Evolutionary conservation across 176 grass and related monocot genomes (phyloP).

Genomic region (Cymbopogon citratus): DNA sequence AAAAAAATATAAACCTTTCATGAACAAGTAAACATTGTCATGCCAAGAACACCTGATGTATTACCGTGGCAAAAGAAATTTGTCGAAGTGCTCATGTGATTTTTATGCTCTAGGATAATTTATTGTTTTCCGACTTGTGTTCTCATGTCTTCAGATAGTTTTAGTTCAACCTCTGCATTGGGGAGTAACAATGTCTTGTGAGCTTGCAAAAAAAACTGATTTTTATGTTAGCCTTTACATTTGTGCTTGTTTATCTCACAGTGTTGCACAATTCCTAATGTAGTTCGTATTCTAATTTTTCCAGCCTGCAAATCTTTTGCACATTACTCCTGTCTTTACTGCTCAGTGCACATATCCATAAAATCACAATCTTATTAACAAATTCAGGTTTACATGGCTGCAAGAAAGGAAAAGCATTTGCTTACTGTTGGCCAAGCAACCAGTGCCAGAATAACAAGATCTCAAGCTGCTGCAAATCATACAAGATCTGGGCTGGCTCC

Average conservation of each 20-base stretch:
- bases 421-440: conserved; percentile 22
- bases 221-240: neutral
- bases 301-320: neutral
- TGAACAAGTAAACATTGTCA: neutral
- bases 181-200: neutral
- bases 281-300: neutral
- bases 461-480: conserved; percentile 37
- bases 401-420: conserved; percentile 46
- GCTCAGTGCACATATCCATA: neutral
- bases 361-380: neutral
- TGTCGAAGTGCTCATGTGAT: neutral
- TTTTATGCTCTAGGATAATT: neutral
- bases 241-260: conserved; percentile 3
- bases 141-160: neutral
- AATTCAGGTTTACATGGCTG: conserved; percentile 32
- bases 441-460: conserved; percentile 47
- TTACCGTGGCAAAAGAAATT: neutral
- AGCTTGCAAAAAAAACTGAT: neutral
- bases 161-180: conserved; percentile 8
- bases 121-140: neutral
- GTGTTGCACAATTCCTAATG: neutral
- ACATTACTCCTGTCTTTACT: neutral
- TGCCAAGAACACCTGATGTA: neutral
- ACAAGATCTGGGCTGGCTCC: conserved; percentile 23
- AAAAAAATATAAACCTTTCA: neutral